A percentile compares a stretch with the other conserved stretches of the same genome.
These are phyloP conservation scores for Nothophytophthora sp. DNA, from an alignment of 352 stramenopile genomes.

Conservation along the genomic window DNA sequence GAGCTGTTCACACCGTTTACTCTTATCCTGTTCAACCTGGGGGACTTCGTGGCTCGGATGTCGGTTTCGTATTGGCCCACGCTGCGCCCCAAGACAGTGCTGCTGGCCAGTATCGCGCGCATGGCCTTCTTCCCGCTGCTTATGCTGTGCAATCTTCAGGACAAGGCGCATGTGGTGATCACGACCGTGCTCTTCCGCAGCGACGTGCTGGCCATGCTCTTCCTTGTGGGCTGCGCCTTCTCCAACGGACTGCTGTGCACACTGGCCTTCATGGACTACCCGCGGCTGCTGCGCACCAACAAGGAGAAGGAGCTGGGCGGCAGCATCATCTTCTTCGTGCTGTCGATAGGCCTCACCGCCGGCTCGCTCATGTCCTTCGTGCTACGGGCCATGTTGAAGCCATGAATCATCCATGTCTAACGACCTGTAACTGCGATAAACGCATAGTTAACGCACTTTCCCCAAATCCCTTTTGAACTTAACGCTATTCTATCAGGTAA, in stretches of 20 bases:
- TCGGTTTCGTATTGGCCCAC: slow-evolving; percentile 40
- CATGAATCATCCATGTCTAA: slow-evolving; percentile 30
- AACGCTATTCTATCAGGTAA: too few relatives aligned
- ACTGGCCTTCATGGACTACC: slow-evolving; percentile 81
- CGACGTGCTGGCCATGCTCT: slow-evolving; percentile 58
- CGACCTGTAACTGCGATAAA: too few relatives aligned
- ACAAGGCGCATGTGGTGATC: slow-evolving; percentile 64
- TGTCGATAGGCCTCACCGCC: slow-evolving; percentile 69
- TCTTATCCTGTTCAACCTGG: slow-evolving; percentile 80
- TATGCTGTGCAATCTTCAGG: slow-evolving; percentile 79
- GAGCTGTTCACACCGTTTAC: slow-evolving; percentile 77
- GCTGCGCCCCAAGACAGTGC: slow-evolving; percentile 34
- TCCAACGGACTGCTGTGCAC: slow-evolving; percentile 77
- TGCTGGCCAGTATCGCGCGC: slow-evolving; percentile 43
- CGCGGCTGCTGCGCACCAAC: slow-evolving; percentile 46
- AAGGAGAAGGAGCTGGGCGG: slow-evolving; percentile 73
- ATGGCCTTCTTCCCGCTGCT: slow-evolving; percentile 64
- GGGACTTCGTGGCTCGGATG: slow-evolving; percentile 69
- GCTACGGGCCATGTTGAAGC: slow-evolving; percentile 74
- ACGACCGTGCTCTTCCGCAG: slow-evolving; percentile 76
- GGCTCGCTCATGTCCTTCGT: slow-evolving; percentile 82
- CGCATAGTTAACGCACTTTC: too few relatives aligned
- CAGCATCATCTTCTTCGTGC: slow-evolving; percentile 83
- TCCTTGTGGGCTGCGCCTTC: slow-evolving; percentile 60
- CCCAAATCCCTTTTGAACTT: too few relatives aligned